A percentile compares a stretch with the other conserved stretches of the same genome.
Conservation (phyloP, 139 green algal genomes). For the Closterium sp. region DNA sequence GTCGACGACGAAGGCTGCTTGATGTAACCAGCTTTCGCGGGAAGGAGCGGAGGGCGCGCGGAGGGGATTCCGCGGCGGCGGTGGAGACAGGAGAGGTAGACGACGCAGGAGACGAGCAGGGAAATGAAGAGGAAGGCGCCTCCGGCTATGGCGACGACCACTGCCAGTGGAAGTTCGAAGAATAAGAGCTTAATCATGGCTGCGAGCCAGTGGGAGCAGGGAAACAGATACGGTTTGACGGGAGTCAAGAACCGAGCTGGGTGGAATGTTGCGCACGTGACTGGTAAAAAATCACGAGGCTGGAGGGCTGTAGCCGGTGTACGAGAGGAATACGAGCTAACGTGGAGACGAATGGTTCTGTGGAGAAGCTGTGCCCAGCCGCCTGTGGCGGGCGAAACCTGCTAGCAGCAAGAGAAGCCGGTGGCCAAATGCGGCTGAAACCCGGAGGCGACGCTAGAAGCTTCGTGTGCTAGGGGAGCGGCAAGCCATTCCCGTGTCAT, state of each 20-base stretch:
- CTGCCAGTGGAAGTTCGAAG: neutral
- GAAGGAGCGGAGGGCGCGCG: neutral
- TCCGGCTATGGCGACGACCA: neutral
- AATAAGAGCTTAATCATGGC: neutral
- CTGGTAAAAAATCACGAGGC: no score
- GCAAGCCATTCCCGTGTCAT: neutral
- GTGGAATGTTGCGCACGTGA: no score
- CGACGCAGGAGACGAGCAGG: neutral
- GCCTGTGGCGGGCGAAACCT: neutral
- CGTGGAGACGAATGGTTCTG: no score
- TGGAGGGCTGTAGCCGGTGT: no score
- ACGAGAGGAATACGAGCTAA: no score
- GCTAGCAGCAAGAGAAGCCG: neutral
- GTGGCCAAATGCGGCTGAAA: no score
- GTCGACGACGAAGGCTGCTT: neutral
- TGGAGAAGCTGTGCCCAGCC: neutral
- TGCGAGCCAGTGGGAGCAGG: no score
- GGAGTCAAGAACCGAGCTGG: no score
- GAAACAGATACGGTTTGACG: no score
- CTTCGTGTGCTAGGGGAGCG: neutral
- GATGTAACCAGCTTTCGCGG: neutral
- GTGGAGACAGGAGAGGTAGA: neutral
- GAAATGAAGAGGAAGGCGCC: neutral
- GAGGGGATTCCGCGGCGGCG: neutral
- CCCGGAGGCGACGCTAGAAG: no score